These are phyloP conservation scores for Penicillium herquei DNA, from an alignment of 495 filamentous ascomycete species.

Conservation along the genomic window DNA sequence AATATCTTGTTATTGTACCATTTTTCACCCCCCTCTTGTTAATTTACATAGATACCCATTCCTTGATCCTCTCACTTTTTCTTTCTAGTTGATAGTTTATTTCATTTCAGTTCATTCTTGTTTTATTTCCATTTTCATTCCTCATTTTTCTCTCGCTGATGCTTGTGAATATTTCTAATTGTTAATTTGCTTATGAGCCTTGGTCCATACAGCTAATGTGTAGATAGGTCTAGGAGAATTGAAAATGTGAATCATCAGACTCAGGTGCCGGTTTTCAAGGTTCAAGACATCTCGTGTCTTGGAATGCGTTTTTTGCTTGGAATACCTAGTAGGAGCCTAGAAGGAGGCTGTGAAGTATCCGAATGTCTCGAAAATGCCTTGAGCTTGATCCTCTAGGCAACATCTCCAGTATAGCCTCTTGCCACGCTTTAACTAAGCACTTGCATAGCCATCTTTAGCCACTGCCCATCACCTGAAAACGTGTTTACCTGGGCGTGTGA, in stretches of 20 bases:
- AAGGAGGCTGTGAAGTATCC: not conserved
- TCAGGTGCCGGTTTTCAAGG: not conserved
- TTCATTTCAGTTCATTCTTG: not conserved
- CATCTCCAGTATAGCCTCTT: not conserved
- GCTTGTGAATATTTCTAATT: not conserved
- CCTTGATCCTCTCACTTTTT: constrained; percentile 4
- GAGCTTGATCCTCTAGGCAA: not conserved
- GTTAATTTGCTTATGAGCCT: constrained; percentile 1
- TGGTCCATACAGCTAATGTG: not conserved
- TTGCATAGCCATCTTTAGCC: not conserved
- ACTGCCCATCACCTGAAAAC: not conserved
- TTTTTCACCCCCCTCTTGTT: constrained; percentile 4
- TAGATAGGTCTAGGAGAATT: constrained; percentile 9
- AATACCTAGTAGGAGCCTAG: not conserved
- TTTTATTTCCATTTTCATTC: not conserved
- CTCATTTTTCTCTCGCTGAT: not conserved
- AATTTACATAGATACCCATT: constrained; percentile 18
- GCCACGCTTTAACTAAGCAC: not conserved
- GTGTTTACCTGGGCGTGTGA: not conserved
- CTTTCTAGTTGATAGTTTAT: not conserved
- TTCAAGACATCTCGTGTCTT: too few relatives aligned
- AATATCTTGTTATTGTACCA: not conserved
- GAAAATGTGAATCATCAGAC: not conserved
- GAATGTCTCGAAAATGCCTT: not conserved
- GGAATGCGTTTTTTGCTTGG: not conserved